Base-by-base conservation (phyloP, 1,139 yeast species). In the Debaryomyces sp. region DNA sequence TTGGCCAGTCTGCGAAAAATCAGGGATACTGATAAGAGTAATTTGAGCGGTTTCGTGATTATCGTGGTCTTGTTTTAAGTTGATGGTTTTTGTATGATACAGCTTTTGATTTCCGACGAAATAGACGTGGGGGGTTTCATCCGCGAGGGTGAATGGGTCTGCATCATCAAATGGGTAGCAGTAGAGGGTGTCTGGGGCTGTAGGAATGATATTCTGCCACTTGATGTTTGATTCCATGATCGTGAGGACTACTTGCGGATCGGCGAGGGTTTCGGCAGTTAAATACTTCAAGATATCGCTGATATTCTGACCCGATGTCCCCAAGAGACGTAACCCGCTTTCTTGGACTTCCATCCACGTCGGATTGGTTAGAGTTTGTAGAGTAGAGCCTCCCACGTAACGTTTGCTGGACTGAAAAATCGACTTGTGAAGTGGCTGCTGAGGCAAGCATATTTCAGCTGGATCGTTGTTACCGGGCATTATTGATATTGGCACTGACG, bases 131-230 rank as follows among this genome's bases (percentile, higher is more conserved):
- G 99, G 99, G 18, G 89, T 80, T 59, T 87, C 88, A 5, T 71
- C 71, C 10, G 47, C 50, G 30, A 94, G 63, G 3, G 89, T 78
- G 65, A 94, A 91, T 2, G 98, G 98, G 65, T 95, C 99, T 5
- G 63, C 60, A 39, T 85, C 81, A n/a, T 81, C 78, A 60, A 78
- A 92, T 0, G 99, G 98, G 58, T 90, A 91, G 54, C 96, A 86
- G 73, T 89, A 88, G 40, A 94, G 70, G 0, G 99, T 95, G 61
- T 94, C 99, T 0, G 99, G 99, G 1, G 97, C 96, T 0, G 98
- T 91, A 2, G 99, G 99, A 0, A 90, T 86, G 34, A 89, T 74
- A 58, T 89, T 89, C 57, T 90, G 94, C 96, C 97, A 94, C 46
- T 75, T 70, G 36, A 95, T 64, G 1, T 89, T 86, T 6, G 84